Percentiles rank a stretch among this genome's conserved stretches.
Conservation (phyloP, 2,329 filamentous ascomycete species). For the Tolypocladium pustulatum region DNA sequence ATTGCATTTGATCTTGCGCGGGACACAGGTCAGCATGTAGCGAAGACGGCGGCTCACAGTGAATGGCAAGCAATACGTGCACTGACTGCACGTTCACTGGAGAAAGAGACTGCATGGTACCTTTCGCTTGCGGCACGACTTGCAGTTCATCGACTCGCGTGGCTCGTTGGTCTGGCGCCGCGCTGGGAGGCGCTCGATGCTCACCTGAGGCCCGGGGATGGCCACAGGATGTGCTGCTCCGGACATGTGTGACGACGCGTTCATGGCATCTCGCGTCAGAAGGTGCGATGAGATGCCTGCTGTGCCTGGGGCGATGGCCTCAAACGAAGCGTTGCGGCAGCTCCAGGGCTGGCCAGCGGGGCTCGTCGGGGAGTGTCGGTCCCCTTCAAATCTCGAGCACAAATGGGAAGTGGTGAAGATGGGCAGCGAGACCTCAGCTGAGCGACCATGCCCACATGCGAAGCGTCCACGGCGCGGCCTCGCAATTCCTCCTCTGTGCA, state of each 20-base stretch:
- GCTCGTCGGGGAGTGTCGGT: not conserved
- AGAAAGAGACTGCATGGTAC: constrained; percentile 32
- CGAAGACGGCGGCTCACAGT: not conserved
- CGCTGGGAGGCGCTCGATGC: constrained; percentile 67
- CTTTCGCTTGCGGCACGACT: constrained; percentile 87
- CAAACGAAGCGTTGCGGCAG: not conserved
- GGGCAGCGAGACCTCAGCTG: not conserved
- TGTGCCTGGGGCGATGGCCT: not conserved
- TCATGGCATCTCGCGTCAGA: constrained; percentile 15
- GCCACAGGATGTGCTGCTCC: constrained; percentile 28
- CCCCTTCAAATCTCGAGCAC: not conserved
- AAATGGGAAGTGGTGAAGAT: not conserved
- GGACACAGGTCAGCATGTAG: not conserved
- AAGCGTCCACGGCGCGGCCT: not conserved
- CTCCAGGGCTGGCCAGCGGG: not conserved
- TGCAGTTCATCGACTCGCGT: constrained; percentile 90
- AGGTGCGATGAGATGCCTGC: not conserved
- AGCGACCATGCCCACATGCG: not conserved
- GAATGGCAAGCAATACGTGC: not conserved
- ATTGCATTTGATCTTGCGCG: constrained; percentile 77
- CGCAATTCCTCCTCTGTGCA: not conserved
- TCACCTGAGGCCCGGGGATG: constrained; percentile 68
- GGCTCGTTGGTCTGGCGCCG: constrained; percentile 64
- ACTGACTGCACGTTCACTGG: not conserved
- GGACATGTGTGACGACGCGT: constrained; percentile 6